phyloP scores from a whole-genome alignment of 1,284 basidiomycete species.

The Meira nashicola region DNA sequence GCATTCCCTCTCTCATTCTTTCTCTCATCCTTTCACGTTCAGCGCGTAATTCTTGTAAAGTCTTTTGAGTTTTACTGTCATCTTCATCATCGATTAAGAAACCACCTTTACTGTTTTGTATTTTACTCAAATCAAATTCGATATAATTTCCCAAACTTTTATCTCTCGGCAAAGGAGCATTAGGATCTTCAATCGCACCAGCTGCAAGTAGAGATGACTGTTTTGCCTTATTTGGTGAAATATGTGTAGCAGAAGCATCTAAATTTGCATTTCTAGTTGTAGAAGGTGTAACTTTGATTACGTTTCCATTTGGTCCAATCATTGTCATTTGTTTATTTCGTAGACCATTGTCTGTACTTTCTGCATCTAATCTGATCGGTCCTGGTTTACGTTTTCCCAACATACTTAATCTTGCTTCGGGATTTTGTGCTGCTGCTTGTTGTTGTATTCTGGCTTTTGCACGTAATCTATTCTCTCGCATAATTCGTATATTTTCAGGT shows the following conservation, averaged over 20 bases:
- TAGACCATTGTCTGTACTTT: not conserved
- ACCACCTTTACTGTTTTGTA: conserved; percentile 50
- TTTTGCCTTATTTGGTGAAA: conserved; percentile 18
- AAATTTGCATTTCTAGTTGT: conserved; percentile 34
- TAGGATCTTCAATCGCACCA: conserved; percentile 20
- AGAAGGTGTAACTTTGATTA: conserved; percentile 19
- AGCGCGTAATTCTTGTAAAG: conserved; percentile 42
- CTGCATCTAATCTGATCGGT: conserved; percentile 7
- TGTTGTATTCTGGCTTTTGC: conserved; percentile 14
- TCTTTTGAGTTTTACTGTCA: conserved; percentile 22
- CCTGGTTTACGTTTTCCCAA: conserved; percentile 13
- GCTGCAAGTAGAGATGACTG: conserved; percentile 20
- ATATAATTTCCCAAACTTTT: conserved; percentile 50
- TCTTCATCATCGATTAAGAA: conserved; percentile 44
- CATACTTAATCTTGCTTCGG: conserved; percentile 1
- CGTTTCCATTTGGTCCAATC: conserved; percentile 29
- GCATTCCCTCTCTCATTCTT: conserved; percentile 39
- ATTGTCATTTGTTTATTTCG: not conserved
- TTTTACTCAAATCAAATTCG: conserved; percentile 48
- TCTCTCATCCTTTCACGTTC: conserved; percentile 46
- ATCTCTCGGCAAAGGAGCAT: conserved; percentile 37
- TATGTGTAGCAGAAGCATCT: conserved; percentile 17
- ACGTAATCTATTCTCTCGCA: conserved; percentile 16
- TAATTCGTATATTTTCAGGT: conserved; percentile 15
- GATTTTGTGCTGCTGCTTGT: conserved; percentile 13